These are phyloP conservation scores for Hirsutella thompsonii DNA, from an alignment of 2,329 filamentous ascomycete species.

Conservation along the genomic window DNA sequence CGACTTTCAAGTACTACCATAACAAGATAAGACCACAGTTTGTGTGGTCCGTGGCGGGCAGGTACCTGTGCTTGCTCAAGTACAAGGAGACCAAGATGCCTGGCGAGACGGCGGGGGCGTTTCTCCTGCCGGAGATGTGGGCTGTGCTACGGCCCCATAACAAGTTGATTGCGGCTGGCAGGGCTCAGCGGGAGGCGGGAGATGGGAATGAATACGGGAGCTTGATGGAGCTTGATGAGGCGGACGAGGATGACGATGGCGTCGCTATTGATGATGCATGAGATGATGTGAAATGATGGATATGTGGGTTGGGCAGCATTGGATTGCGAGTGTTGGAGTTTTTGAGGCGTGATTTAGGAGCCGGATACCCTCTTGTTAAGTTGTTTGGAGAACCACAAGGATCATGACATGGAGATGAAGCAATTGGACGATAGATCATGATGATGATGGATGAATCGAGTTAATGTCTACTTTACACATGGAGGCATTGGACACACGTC, in stretches of 20 bases:
- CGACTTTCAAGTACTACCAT: conserved; percentile 25
- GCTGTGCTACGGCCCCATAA: conserved; percentile 22
- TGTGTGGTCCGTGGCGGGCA: conserved; percentile 33
- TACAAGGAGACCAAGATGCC: conserved; percentile 10
- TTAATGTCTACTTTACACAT: too few relatives aligned
- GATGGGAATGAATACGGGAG: conserved; percentile 1
- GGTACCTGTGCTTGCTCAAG: conserved; percentile 36
- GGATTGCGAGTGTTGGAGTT: too few relatives aligned
- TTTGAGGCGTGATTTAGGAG: too few relatives aligned
- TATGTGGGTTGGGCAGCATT: conserved; percentile 3
- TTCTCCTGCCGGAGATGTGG: conserved; percentile 23
- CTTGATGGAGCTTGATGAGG: not conserved
- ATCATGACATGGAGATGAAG: too few relatives aligned
- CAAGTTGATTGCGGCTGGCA: conserved; percentile 11
- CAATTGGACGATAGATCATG: too few relatives aligned
- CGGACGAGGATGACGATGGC: conserved; percentile 10
- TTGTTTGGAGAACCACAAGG: too few relatives aligned
- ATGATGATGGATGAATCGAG: too few relatives aligned
- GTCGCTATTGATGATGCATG: conserved; percentile 12
- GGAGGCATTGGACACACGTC: too few relatives aligned
- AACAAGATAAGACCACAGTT: conserved; percentile 18
- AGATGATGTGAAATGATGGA: not conserved
- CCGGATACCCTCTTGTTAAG: too few relatives aligned
- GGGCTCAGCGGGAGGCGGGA: conserved; percentile 8
- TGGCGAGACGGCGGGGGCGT: conserved; percentile 9